phyloP scores from a whole-genome alignment of 108 stramenopile species.

The Cyclotella choctawhatcheeana region DNA sequence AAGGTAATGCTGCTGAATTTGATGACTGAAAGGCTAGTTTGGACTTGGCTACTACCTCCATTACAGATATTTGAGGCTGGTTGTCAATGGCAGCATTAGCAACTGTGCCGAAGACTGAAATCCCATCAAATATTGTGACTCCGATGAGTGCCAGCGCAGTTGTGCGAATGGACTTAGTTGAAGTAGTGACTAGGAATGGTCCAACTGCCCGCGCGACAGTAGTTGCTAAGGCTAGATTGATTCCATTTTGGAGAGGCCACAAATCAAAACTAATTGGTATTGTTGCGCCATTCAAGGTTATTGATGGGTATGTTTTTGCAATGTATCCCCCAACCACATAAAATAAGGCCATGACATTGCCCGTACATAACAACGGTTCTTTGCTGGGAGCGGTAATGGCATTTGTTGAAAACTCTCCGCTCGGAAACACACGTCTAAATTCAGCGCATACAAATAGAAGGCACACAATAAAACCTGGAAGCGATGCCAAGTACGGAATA shows the following conservation, averaged over 20 bases:
- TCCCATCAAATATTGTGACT: slow-evolving; percentile 35
- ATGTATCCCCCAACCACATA: slow-evolving; percentile 36
- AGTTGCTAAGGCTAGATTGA: slow-evolving; percentile 60
- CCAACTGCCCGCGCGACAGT: slow-evolving; percentile 52
- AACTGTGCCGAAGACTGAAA: slow-evolving; percentile 38
- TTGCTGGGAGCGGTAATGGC: not conserved
- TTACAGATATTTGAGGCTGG: slow-evolving; percentile 3
- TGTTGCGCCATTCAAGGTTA: slow-evolving; percentile 7
- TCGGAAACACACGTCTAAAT: slow-evolving; percentile 25
- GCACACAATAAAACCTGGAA: slow-evolving; percentile 27
- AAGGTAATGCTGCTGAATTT: slow-evolving; percentile 7
- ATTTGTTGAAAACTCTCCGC: not conserved
- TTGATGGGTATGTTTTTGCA: slow-evolving; percentile 36
- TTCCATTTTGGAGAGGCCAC: slow-evolving; percentile 64
- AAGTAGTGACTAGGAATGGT: slow-evolving; percentile 28
- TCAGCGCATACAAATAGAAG: slow-evolving; percentile 35
- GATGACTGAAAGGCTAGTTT: slow-evolving; percentile 4
- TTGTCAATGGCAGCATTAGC: slow-evolving; percentile 19
- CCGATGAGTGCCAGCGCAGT: slow-evolving; percentile 26
- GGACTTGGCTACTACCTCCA: slow-evolving; percentile 21
- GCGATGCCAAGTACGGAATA: slow-evolving; percentile 10
- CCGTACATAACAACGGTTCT: slow-evolving; percentile 15
- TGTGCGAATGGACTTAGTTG: slow-evolving; percentile 32
- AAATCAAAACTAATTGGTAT: slow-evolving; percentile 10
- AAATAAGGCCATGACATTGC: slow-evolving; percentile 22